Evolutionary conservation across 495 filamentous ascomycete species (phyloP).

Genomic region (Xylaria cubensis): DNA sequence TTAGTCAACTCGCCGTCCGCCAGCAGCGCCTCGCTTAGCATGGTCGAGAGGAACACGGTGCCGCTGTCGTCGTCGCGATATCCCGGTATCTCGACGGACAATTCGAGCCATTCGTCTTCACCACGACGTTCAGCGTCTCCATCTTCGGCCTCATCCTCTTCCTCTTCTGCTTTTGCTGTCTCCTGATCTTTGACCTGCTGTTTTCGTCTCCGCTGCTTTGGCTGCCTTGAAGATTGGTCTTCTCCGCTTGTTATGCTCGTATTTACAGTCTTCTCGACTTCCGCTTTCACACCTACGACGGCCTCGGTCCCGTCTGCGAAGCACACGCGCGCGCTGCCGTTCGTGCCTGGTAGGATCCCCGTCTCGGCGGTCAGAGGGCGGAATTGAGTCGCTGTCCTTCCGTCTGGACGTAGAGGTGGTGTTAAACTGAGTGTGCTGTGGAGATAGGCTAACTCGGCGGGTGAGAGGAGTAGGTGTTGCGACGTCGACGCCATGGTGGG

Average conservation of each 20-base stretch:
- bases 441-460: conserved; percentile 94
- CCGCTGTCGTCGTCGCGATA: conserved; percentile 88
- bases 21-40: conserved; percentile 88
- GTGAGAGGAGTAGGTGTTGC: conserved; percentile 75
- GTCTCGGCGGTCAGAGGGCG: conserved; percentile 89
- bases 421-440: conserved; percentile 80
- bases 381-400: conserved; percentile 82
- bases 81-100: conserved; percentile 85
- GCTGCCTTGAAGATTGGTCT: conserved; percentile 30
- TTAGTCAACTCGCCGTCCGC: conserved; percentile 74
- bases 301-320: conserved; percentile 96
- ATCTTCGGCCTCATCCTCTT: conserved; percentile 37
- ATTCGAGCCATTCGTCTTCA: conserved; percentile 75
- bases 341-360: conserved; percentile 84
- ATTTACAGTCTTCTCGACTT: conserved; percentile 74
- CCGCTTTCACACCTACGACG: conserved; percentile 91
- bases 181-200: conserved; percentile 15
- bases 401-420: conserved; percentile 90
- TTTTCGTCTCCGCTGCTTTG: conserved; percentile 41
- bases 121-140: conserved; percentile 39
- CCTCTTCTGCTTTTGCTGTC: conserved; percentile 24
- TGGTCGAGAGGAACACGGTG: conserved; percentile 82
- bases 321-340: conserved; percentile 90
- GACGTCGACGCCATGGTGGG: conserved; percentile 40
- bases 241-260: conserved; percentile 15